phyloP scores from a whole-genome alignment of 306 rosid species.

The Begonia fuchsioides region DNA sequence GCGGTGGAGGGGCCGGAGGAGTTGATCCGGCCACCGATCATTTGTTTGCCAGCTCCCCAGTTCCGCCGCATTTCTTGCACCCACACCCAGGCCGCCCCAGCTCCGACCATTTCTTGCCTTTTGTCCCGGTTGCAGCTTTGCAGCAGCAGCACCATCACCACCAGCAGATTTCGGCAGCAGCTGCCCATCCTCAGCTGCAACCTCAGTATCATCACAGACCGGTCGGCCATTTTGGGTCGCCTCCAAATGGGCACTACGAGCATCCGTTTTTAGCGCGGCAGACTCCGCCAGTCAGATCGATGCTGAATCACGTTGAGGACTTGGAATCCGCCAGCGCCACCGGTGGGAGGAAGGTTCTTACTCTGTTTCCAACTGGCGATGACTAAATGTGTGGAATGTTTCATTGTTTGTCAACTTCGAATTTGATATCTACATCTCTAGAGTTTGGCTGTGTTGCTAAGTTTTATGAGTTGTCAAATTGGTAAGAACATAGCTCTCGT shows the following conservation, averaged over 20 bases:
- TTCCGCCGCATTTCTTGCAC: constrained; percentile 79
- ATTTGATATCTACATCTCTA: not conserved
- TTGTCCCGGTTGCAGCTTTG: constrained; percentile 62
- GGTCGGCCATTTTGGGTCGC: constrained; percentile 79
- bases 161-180: constrained; percentile 38
- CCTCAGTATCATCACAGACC: constrained; percentile 59
- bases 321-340: constrained; percentile 70
- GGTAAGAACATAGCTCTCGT: no score
- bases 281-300: constrained; percentile 32
- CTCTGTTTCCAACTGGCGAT: constrained; percentile 83
- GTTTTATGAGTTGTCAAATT: no score
- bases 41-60: constrained; percentile 78
- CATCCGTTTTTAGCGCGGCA: constrained; percentile 68
- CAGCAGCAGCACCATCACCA: constrained; percentile 75
- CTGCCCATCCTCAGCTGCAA: constrained; percentile 36
- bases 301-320: constrained; percentile 52
- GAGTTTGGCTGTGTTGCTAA: no score
- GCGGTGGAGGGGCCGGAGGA: constrained; percentile 15
- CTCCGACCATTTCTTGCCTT: constrained; percentile 86
- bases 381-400: constrained; percentile 43
- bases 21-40: constrained; percentile 77
- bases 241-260: constrained; percentile 77
- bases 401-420: not conserved
- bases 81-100: constrained; percentile 51
- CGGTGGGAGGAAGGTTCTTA: constrained; percentile 78